A percentile compares a stretch with the other conserved stretches of the same genome.
These are phyloP conservation scores for Colletotrichum simmondsii DNA, from an alignment of 2,329 filamentous ascomycete genomes.

Conservation along the genomic window DNA sequence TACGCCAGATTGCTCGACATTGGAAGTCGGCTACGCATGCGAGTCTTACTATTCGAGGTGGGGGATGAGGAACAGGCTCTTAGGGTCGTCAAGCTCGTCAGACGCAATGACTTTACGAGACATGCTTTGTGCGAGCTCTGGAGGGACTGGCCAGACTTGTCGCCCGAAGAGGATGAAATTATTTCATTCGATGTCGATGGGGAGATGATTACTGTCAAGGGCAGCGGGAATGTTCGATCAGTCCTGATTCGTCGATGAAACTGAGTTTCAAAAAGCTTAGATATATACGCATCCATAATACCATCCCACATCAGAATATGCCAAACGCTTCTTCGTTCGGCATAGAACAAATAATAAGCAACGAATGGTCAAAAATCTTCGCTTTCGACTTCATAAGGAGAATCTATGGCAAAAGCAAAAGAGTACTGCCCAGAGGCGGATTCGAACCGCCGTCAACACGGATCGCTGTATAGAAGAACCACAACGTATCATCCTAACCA, in stretches of 20 bases:
- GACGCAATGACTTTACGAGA: constrained; percentile 40
- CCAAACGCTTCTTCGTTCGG: neutral
- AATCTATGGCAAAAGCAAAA: neutral
- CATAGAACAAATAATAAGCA: too few species aligned
- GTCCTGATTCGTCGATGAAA: constrained; percentile 44
- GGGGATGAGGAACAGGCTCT: constrained; percentile 75
- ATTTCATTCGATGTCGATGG: constrained; percentile 37
- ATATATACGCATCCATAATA: neutral
- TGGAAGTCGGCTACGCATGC: constrained; percentile 59
- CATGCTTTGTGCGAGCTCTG: constrained; percentile 70
- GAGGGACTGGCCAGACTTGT: constrained; percentile 72
- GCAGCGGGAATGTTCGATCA: constrained; percentile 59
- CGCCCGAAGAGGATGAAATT: constrained; percentile 42
- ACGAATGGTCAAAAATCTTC: too few species aligned
- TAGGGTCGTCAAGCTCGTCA: constrained; percentile 67
- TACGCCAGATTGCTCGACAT: constrained; percentile 73
- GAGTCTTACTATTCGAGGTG: constrained; percentile 75
- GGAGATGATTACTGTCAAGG: constrained; percentile 45
- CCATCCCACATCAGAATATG: neutral
- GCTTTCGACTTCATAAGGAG: too few species aligned
- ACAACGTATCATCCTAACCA: constrained; percentile 37
- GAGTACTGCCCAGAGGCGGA: constrained; percentile 33
- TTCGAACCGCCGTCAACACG: constrained; percentile 36
- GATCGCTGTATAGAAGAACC: constrained; percentile 30
- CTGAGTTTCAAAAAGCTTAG: neutral